Base-by-base conservation (phyloP, 2,329 filamentous ascomycete species). In the Periconia digitata region DNA sequence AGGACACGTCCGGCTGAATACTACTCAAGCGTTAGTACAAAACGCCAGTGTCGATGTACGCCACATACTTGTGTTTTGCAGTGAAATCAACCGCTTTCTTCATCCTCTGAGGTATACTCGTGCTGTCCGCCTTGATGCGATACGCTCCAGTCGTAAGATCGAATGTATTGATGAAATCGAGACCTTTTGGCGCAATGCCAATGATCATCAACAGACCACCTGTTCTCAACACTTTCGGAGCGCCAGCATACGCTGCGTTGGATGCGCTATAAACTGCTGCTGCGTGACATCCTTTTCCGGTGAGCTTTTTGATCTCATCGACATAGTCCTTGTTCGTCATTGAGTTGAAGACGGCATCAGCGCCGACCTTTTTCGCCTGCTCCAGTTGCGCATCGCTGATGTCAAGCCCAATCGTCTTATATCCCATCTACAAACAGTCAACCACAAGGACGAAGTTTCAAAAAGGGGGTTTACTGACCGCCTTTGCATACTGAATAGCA, bases 401-500 rank as follows among this genome's bases (percentile, higher is more conserved):
- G 46, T 79, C 76, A 38, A 78, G 66, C 18, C 69, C 75, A 12
- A 77, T 68, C 8, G 72, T 69, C 45, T 71, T 70, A 46, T 72
- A 63, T 12, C 74, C 74, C 71, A 75, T 74, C 62, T 65, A 40
- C 6, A 1, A 5, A 38, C 20, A 16, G 27, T 41, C 5, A 40
- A 18, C 17, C 12, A 21, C 17, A 37, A 36, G 29, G 12, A 36
- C 16, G 27, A 42, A 23, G 20, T 16, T 10, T 18, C 6, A 22
- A 8, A 16, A 15, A 36, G 13, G 24, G n/a, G 15, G n/a, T 20
- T 2, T 21, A 57, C 59, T 18, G 45, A 63, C 60, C 20, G 75
- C 76, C 53, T 75, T 76, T 15, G 74, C 74, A 54, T 76, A 78
- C 50, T 78, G 74, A 8, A 74, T 68, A 3, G 74, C 75, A 44